Conservation (phyloP, 495 filamentous ascomycete species). For the Pseudotulostoma volvatum region DNA sequence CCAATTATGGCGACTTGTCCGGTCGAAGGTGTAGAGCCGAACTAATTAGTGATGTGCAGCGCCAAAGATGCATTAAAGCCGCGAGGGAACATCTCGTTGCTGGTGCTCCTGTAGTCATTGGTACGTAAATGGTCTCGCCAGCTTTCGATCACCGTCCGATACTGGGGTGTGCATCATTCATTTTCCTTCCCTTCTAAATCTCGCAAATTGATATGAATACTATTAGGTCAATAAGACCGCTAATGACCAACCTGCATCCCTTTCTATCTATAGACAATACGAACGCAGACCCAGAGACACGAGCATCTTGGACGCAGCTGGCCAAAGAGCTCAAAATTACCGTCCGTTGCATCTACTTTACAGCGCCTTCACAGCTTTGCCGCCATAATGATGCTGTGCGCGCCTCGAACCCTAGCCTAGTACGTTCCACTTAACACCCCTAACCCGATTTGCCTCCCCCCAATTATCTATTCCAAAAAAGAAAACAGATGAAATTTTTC, state of each 20-base stretch:
- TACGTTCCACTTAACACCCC: conserved; percentile 9
- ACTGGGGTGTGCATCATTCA: no score
- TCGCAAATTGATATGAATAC: no score
- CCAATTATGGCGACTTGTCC: neutral
- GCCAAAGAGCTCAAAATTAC: conserved; percentile 53
- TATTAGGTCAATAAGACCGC: no score
- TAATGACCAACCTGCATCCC: no score
- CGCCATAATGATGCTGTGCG: conserved; percentile 82
- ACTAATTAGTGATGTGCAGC: conserved; percentile 23
- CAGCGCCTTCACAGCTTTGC: conserved; percentile 52
- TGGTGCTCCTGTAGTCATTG: conserved; percentile 54
- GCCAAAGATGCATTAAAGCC: conserved; percentile 71
- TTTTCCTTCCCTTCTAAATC: no score
- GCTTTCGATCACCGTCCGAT: no score
- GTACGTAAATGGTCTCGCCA: conserved; percentile 33
- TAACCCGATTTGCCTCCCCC: no score
- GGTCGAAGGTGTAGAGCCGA: neutral
- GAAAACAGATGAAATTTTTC: conserved; percentile 1
- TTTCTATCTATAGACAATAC: conserved; percentile 95
- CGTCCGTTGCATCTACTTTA: conserved; percentile 78
- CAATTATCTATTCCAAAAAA: neutral
- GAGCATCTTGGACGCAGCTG: conserved; percentile 58
- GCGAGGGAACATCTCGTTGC: conserved; percentile 46
- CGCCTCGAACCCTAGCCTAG: conserved; percentile 42
- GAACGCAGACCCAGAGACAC: conserved; percentile 62